Evolutionary conservation across 2,329 filamentous ascomycete genomes (phyloP), one percentile per base, ranked within the genome.

Genomic region (Hymenotorrendiella dingleyae): DNA sequence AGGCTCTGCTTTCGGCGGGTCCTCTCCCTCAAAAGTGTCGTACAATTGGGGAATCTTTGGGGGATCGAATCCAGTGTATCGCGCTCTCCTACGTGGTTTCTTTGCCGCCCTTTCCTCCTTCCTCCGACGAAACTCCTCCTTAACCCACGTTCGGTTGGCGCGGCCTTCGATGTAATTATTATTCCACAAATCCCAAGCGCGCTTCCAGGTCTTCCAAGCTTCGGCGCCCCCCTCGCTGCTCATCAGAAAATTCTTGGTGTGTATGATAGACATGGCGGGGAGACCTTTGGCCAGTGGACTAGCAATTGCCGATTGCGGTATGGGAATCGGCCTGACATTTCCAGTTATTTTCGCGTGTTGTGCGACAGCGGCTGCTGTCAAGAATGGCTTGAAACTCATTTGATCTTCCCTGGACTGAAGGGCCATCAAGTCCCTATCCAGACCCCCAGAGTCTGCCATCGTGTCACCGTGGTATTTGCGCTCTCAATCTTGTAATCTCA

Each of bases 101-200:
- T 20, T 21, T 12, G 11, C 7, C 29, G 28, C 29, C 17, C 36
- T 42, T 22, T 49, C 45, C 34, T 38, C 40, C 29, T 45, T 42
- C 26, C 45, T 36, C 10, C 40, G 41, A 22, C 46, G 46, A 29
- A 46, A 51, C 21, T 55, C 50, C 1, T 34, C 26, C 21, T 41
- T 40, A 10, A 60, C 40, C 53, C 53, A 59, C 6, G 43, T 33
- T 5, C 41, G 32, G 27, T 54, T 47, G 8, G 49, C 48, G 2
- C 58, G 45, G 16, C 58, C 55, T 28, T 57, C 51, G 17, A 59
- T 56, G 19, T 54, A 58, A 34, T 54, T 32, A 36, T 55, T 54
- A 30, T 61, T 59, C 54, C 56, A 59, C 2, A 61, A n/a, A 50
- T 59, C 57, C 48, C 50, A 61, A 1, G 58, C 58, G 9, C 56